Evolutionary conservation across 371 early-diverging fungal genomes (phyloP), one percentile per base, ranked within the genome.

Genomic region (Circinella umbellata): DNA sequence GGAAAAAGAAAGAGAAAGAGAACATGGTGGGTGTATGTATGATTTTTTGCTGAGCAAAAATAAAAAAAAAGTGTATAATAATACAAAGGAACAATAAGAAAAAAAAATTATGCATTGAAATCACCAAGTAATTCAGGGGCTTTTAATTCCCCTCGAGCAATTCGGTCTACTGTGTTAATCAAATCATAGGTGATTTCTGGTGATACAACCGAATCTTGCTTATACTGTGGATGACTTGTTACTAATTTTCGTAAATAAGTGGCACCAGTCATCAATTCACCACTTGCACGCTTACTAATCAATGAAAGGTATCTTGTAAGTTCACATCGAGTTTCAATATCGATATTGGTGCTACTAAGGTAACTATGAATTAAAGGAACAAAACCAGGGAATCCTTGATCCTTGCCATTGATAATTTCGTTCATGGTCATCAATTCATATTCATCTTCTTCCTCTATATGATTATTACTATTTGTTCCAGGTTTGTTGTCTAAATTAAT

Each of bases 351-450:
- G 37, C 93, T 87, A 68, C 92, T 86, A 18, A 98, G 82, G 69
- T 96, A 97, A 67, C 86, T 85, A 71, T 90, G 84, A 57, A 97
- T 91, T 46, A 98, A 78, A 15, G 93, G 91, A 17, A 96, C 77
- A 59, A 98, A 81, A 15, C 98, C 97, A n/a, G 92, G 88, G 85
- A 97, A 96, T 27, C 88, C 90, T 20, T 79, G 77, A 11, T 76
- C 81, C 83, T 92, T 90, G 55, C 99, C 99, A 74, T 97, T 96
- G 73, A 99, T 91, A 68, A 99, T 99, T 69, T 97, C 96, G 74
- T 96, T 81, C 37, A 98, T 87, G 4, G 98, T 90, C 89, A 97
- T 92, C 64, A 92, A 77, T 49, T 89, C 90, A 67, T 85, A 92
- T 42, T 83, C 87, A 64, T 94, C 92, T 6, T 86, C 80, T n/a